phyloP scores from a whole-genome alignment of 2,329 filamentous ascomycete genomes.

The Phyllosticta citriasiana region DNA sequence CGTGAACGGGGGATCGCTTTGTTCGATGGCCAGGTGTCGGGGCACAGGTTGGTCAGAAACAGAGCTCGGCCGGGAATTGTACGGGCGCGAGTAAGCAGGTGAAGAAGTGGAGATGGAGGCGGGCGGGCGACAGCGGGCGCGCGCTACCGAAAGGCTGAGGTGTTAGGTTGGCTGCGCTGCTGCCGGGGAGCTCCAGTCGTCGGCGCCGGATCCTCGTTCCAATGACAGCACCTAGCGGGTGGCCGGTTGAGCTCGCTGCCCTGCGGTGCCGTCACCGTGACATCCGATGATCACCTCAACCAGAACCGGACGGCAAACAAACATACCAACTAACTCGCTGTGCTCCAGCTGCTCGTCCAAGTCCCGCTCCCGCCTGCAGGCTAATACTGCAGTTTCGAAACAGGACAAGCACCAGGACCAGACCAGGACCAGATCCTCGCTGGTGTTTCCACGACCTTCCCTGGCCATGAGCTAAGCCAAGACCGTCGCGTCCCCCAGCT shows the following conservation, averaged over 20 bases:
- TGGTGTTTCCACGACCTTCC: neutral
- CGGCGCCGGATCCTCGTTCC: neutral
- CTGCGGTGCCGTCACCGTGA: neutral
- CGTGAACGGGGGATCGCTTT: slow-evolving; percentile 10
- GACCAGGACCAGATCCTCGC: neutral
- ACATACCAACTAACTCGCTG: neutral
- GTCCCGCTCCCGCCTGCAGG: neutral
- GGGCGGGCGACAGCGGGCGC: neutral
- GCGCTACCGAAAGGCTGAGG: neutral
- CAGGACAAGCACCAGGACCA: neutral
- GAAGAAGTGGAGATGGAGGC: neutral
- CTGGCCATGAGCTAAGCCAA: neutral
- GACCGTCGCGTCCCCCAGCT: neutral
- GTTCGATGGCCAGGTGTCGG: neutral
- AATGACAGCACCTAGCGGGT: neutral
- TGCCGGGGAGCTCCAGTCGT: neutral
- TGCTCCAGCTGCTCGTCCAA: neutral
- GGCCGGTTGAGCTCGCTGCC: neutral
- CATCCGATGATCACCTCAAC: neutral
- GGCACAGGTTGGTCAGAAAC: neutral
- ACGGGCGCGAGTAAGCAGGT: neutral
- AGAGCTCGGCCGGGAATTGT: neutral
- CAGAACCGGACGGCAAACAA: neutral
- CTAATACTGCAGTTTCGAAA: neutral
- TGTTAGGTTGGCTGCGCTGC: neutral